Conservation (phyloP, 345 rosid genomes). For the Triadica sebifera region DNA sequence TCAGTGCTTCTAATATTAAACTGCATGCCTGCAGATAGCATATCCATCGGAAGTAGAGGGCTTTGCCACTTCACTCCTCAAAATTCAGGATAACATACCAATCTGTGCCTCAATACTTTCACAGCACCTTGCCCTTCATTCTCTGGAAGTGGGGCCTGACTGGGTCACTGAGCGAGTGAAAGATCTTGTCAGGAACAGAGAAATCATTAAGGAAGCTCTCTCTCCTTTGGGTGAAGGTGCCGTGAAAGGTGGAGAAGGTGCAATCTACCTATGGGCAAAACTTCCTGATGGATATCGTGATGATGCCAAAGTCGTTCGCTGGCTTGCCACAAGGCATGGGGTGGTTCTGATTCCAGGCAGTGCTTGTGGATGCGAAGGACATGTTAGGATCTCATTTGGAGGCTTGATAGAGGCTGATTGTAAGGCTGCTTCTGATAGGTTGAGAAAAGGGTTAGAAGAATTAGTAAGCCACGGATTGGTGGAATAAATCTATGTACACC, state of each 20-base stretch:
- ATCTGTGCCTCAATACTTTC: constrained; percentile 84
- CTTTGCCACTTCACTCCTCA: constrained; percentile 61
- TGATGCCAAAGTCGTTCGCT: constrained; percentile 63
- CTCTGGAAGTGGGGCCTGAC: constrained; percentile 72
- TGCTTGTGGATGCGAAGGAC: constrained; percentile 68
- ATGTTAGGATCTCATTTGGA: constrained; percentile 77
- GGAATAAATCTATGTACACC: background rate
- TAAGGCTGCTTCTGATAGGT: constrained; percentile 63
- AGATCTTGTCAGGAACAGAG: constrained; percentile 72
- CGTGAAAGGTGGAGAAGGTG: constrained; percentile 92
- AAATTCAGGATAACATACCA: constrained; percentile 94
- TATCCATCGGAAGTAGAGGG: constrained; percentile 80
- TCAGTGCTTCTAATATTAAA: background rate
- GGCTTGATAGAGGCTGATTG: constrained; percentile 66
- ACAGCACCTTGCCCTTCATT: constrained; percentile 74
- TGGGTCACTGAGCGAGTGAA: constrained; percentile 73
- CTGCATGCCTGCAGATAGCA: constrained; percentile 59
- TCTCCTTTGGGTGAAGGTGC: constrained; percentile 71
- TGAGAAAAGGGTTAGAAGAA: constrained; percentile 72
- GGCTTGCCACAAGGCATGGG: constrained; percentile 82
- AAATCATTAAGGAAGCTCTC: constrained; percentile 70
- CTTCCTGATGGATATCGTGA: constrained; percentile 53
- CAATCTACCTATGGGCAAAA: constrained; percentile 88
- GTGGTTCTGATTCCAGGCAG: constrained; percentile 82
- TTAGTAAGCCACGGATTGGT: constrained; percentile 57